Evolutionary conservation across 1,139 yeast genomes (phyloP).

Genomic region (Kodamaea ohmeri): DNA sequence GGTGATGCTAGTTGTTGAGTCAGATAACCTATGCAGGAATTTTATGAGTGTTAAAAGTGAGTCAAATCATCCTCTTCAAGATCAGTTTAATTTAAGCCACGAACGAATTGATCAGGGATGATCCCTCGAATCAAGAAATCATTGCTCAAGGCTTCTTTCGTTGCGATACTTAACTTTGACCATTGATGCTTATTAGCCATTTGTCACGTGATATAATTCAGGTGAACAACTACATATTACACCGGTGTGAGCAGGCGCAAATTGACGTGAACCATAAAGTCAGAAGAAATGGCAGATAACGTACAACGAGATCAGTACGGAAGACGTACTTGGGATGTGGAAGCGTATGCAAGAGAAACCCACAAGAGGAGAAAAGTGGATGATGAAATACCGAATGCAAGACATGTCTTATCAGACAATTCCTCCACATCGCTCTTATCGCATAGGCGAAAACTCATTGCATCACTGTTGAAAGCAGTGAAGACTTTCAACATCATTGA

Average conservation of each 20-base stretch:
- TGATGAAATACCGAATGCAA: neutral
- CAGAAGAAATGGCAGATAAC: conserved; percentile 12
- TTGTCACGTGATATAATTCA: neutral
- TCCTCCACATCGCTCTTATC: conserved; percentile 26
- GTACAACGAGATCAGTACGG: conserved; percentile 52
- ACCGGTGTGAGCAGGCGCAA: too few relatives aligned
- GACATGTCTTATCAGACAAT: conserved; percentile 15
- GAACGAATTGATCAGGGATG: too few relatives aligned
- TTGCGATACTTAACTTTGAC: neutral
- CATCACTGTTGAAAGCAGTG: conserved; percentile 34
- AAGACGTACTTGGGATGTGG: conserved; percentile 67
- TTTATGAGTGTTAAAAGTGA: too few relatives aligned
- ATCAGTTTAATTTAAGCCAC: too few relatives aligned
- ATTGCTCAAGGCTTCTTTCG: too few relatives aligned
- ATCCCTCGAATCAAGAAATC: too few relatives aligned
- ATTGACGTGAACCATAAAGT: neutral
- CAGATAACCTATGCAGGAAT: too few relatives aligned
- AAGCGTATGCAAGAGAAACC: conserved; percentile 56
- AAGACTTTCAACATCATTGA: conserved; percentile 35
- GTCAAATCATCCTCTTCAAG: too few relatives aligned
- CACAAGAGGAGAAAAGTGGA: conserved; percentile 17
- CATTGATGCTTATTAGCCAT: too few relatives aligned
- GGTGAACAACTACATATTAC: neutral
- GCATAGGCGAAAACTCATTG: conserved; percentile 33
- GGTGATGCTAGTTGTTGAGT: too few relatives aligned